Conservation (phyloP, 139 green algal species). For the Tetraselmis chui region DNA sequence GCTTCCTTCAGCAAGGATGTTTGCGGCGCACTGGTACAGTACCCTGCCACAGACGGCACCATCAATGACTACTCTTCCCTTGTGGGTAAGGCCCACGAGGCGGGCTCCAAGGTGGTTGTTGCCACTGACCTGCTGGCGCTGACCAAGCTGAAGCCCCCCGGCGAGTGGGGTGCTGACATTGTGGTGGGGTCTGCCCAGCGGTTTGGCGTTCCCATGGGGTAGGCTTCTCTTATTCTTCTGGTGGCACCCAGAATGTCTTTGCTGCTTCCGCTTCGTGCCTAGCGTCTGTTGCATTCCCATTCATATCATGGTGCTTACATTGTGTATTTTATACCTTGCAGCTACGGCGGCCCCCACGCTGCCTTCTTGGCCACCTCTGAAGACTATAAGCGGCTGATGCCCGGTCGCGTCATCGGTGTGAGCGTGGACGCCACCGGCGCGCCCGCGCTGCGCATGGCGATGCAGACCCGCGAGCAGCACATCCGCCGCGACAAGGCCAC, state of each 20-base stretch:
- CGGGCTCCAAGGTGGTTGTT: conserved; percentile 48
- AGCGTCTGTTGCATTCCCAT: too few relatives aligned
- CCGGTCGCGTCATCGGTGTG: conserved; percentile 95
- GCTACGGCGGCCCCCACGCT: conserved; percentile 95
- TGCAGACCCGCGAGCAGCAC: conserved; percentile 99
- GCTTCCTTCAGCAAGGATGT: conserved; percentile 75
- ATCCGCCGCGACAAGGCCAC: conserved; percentile 99
- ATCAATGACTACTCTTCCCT: conserved; percentile 76
- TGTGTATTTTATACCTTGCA: too few relatives aligned
- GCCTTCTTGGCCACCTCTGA: conserved; percentile 93
- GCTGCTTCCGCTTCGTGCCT: too few relatives aligned
- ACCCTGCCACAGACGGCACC: conserved; percentile 90
- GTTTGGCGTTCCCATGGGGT: conserved; percentile 94
- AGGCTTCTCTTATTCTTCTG: too few relatives aligned
- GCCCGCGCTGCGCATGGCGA: conserved; percentile 95
- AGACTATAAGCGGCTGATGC: conserved; percentile 89
- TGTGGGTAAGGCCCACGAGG: conserved; percentile 46
- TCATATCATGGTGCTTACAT: too few relatives aligned
- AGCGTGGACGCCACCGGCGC: conserved; percentile 78
- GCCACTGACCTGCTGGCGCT: conserved; percentile 96
- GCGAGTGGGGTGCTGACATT: conserved; percentile 97
- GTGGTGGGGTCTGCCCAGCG: conserved; percentile 91
- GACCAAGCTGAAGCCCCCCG: conserved; percentile 85
- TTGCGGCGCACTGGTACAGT: conserved; percentile 93
- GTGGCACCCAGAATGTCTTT: too few relatives aligned